phyloP scores from a whole-genome alignment of 73 alveolate species.

The Tetrahymena thermophila region DNA sequence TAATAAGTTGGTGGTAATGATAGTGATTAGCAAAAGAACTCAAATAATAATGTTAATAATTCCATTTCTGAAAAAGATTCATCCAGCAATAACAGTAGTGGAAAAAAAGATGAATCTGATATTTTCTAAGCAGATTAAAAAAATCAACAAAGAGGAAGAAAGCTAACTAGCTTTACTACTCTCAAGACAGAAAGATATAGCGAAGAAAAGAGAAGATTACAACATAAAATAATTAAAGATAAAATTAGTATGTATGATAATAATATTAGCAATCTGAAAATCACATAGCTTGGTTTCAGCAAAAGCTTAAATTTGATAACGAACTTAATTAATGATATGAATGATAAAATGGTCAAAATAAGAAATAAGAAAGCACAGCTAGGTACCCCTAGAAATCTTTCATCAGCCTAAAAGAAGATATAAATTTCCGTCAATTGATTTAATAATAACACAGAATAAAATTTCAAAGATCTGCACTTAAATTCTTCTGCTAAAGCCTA shows the following conservation, averaged over 20 bases:
- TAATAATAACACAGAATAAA: too few relatives aligned
- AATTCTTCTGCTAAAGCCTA: neutral
- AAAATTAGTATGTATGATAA: neutral
- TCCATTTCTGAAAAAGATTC: neutral
- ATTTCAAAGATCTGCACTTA: neutral
- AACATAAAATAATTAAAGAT: neutral
- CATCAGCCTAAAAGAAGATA: neutral
- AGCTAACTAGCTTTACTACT: neutral
- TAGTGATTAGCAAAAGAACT: neutral
- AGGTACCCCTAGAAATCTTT: neutral
- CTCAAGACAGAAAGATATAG: neutral
- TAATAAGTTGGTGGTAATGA: neutral
- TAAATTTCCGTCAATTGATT: neutral
- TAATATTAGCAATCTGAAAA: neutral
- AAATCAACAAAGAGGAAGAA: neutral
- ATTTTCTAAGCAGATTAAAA: neutral
- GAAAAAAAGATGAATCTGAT: constrained; percentile 1
- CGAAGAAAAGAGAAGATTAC: neutral
- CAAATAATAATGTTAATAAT: neutral
- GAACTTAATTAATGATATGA: neutral
- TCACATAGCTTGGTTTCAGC: neutral
- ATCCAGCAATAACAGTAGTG: neutral
- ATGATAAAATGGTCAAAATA: neutral
- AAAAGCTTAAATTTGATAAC: neutral
- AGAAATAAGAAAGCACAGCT: neutral